Conservation (phyloP, 163 green algal species). For the Coccomyxa subellipsoidea region DNA sequence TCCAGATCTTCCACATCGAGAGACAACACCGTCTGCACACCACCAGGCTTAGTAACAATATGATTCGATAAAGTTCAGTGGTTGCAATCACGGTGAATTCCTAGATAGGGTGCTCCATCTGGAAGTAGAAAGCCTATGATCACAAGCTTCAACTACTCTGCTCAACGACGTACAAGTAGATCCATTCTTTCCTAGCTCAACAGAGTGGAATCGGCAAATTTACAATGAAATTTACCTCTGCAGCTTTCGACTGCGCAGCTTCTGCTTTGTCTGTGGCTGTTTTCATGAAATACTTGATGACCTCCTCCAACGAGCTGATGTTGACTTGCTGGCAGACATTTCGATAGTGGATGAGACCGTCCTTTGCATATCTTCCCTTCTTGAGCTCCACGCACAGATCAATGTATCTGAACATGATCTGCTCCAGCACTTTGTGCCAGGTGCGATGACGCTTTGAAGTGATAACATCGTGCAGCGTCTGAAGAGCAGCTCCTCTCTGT, state of each 20-base stretch:
- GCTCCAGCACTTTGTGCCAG: conserved; percentile 88
- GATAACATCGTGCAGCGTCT: conserved; percentile 92
- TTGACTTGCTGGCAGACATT: conserved; percentile 95
- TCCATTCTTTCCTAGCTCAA: no score
- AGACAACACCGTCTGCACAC: conserved; percentile 31
- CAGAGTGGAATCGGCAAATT: no score
- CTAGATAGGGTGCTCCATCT: no score
- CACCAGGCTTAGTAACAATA: conserved; percentile 9
- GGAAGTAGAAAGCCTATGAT: no score
- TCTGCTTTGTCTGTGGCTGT: conserved; percentile 86
- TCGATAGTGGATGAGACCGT: conserved; percentile 97
- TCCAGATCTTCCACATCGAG: conserved; percentile 93
- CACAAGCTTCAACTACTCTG: no score
- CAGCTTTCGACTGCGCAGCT: conserved; percentile 67
- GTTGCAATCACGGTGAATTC: no score
- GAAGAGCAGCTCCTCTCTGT: conserved; percentile 78
- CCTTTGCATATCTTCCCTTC: conserved; percentile 92
- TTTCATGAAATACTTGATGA: conserved; percentile 98
- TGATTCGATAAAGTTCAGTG: no score
- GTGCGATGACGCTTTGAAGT: conserved; percentile 93
- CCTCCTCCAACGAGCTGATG: conserved; percentile 93
- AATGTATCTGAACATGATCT: conserved; percentile 97
- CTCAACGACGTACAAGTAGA: no score
- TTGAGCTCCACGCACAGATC: conserved; percentile 98
- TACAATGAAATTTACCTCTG: conserved; percentile 34